phyloP scores from a whole-genome alignment of 805 yeast species.

The Metschnikowia lochheadii region DNA sequence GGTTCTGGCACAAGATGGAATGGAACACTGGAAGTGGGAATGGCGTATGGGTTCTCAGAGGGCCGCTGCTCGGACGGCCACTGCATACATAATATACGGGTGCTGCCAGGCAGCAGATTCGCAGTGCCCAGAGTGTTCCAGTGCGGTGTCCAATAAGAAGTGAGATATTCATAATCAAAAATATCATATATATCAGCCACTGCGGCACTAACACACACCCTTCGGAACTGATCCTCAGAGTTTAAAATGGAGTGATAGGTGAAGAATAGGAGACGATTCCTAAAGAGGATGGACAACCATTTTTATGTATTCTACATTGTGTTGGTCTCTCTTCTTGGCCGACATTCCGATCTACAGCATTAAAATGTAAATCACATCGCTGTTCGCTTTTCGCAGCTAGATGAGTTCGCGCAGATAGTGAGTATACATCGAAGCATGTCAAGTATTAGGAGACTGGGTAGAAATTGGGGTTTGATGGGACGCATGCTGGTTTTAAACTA shows the following conservation, averaged over 20 bases:
- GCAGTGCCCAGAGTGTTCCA: neutral
- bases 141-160: slow-evolving; percentile 1
- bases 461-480: too few species aligned
- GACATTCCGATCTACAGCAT: neutral
- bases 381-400: neutral
- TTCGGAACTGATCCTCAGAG: neutral
- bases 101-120: neutral
- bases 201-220: neutral
- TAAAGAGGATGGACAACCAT: too few species aligned
- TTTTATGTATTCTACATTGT: neutral
- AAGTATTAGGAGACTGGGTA: too few species aligned
- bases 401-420: neutral
- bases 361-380: neutral
- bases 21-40: neutral
- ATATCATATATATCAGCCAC: neutral
- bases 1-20: neutral
- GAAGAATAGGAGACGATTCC: neutral
- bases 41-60: neutral
- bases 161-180: slow-evolving; percentile 4
- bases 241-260: neutral
- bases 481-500: too few species aligned
- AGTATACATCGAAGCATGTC: too few species aligned
- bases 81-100: slow-evolving; percentile 4
- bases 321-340: neutral
- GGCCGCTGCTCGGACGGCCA: slow-evolving; percentile 7